These are phyloP conservation scores for Puccinia horiana DNA, from an alignment of 1,284 basidiomycete species.

Conservation along the genomic window DNA sequence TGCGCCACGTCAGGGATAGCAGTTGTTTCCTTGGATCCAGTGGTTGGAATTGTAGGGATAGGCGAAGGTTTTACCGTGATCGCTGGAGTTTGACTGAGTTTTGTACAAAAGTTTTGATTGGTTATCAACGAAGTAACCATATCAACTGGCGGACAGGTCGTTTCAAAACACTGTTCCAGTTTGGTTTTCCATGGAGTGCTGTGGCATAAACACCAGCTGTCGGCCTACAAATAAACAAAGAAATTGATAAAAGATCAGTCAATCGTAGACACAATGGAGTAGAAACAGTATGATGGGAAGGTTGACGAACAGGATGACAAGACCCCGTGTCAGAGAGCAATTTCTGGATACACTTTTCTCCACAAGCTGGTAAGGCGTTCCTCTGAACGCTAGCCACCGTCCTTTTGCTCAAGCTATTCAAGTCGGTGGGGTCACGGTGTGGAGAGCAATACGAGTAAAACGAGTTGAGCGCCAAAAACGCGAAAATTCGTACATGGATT, in stretches of 20 bases:
- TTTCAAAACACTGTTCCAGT: constrained; percentile 17
- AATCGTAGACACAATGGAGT: background rate
- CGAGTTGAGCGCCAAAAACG: background rate
- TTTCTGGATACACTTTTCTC: constrained; percentile 10
- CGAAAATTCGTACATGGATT: background rate
- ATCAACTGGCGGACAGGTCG: constrained; percentile 10
- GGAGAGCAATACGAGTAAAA: background rate
- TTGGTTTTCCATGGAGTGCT: background rate
- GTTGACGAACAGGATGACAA: constrained; percentile 23
- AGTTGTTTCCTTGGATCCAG: background rate
- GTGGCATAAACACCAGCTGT: constrained; percentile 29
- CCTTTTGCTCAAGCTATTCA: background rate
- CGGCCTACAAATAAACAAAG: background rate
- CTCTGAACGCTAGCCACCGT: background rate
- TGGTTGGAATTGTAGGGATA: background rate
- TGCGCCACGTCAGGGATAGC: background rate
- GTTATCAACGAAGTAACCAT: background rate
- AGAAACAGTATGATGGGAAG: background rate
- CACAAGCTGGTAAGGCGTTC: constrained; percentile 16
- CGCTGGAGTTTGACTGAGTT: background rate
- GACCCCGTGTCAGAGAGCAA: background rate
- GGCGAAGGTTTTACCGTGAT: background rate
- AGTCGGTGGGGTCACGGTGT: background rate
- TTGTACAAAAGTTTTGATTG: constrained; percentile 15
- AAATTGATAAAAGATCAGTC: background rate